Evolutionary conservation across 2,329 filamentous ascomycete genomes (phyloP).

Genomic region (Hirsutella minnesotensis): DNA sequence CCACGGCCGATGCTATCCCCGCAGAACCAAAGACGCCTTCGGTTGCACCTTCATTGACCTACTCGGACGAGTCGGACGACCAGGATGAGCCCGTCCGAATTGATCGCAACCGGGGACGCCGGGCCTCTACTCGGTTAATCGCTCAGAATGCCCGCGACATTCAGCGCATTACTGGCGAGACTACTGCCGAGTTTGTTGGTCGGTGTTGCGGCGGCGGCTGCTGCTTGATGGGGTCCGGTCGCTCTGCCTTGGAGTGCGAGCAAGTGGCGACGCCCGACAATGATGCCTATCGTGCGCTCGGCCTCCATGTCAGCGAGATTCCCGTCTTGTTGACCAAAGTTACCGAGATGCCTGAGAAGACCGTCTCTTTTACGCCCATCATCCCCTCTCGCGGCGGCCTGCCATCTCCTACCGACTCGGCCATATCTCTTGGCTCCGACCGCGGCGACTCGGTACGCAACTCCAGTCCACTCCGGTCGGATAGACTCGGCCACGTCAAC

Average conservation of each 20-base stretch:
- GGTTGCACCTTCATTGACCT: conserved; percentile 48
- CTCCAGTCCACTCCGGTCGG: conserved; percentile 3
- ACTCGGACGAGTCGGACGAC: conserved; percentile 50
- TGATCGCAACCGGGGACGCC: conserved; percentile 38
- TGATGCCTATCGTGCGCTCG: conserved; percentile 68
- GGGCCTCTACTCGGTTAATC: conserved; percentile 58
- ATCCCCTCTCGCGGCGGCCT: conserved; percentile 18
- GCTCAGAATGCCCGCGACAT: conserved; percentile 51
- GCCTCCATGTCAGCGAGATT: conserved; percentile 64
- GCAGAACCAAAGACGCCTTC: conserved; percentile 35
- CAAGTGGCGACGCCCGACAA: conserved; percentile 58
- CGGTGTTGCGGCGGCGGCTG: conserved; percentile 55
- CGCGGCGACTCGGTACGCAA: conserved; percentile 4
- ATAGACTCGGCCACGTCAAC: conserved; percentile 28
- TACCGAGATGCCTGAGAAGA: conserved; percentile 62
- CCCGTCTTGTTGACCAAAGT: conserved; percentile 62
- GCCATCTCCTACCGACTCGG: conserved; percentile 37
- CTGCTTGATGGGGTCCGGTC: conserved; percentile 40
- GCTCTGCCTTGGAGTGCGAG: conserved; percentile 38
- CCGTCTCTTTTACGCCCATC: conserved; percentile 55
- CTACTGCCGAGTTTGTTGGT: conserved; percentile 47
- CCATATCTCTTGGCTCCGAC: conserved; percentile 26
- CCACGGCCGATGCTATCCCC: conserved; percentile 29
- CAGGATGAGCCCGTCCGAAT: conserved; percentile 36
- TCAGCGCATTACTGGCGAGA: conserved; percentile 51